Percentiles rank a stretch among this genome's conserved stretches.
Conservation (phyloP, 495 filamentous ascomycete genomes). For the Talaromyces ruber region DNA sequence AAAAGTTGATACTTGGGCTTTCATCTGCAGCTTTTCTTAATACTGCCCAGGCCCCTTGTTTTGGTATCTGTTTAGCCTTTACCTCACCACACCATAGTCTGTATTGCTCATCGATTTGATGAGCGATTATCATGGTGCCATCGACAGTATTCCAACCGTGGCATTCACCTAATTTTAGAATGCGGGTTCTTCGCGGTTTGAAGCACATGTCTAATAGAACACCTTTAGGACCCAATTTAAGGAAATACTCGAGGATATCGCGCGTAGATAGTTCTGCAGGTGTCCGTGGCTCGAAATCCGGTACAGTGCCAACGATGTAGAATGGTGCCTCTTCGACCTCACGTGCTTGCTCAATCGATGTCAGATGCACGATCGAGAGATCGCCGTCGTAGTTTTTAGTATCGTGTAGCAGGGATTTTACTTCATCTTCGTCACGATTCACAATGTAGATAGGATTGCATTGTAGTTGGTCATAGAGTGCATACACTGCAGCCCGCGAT, state of each 20-base stretch:
- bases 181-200: conserved; percentile 53
- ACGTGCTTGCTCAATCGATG: conserved; percentile 41
- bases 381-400: conserved; percentile 3
- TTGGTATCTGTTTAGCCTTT: conserved; percentile 34
- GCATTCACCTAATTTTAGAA: conserved; percentile 39
- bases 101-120: conserved; percentile 60
- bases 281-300: conserved; percentile 50
- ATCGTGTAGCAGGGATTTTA: conserved; percentile 46
- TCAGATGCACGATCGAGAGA: conserved; percentile 41
- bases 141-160: conserved; percentile 52
- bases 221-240: conserved; percentile 40
- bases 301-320: conserved; percentile 52
- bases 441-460: conserved; percentile 53
- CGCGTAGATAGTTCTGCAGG: conserved; percentile 42
- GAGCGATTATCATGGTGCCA: conserved; percentile 58
- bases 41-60: conserved; percentile 35
- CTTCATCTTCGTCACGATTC: conserved; percentile 52
- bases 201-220: conserved; percentile 67
- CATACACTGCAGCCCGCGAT: conserved; percentile 46
- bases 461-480: conserved; percentile 45
- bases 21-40: conserved; percentile 28
- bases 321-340: conserved; percentile 29
- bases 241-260: conserved; percentile 41
- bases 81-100: conserved; percentile 47
- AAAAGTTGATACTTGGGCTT: conserved; percentile 20